Evolutionary conservation across 495 filamentous ascomycete species (phyloP), one percentile per base, ranked within the genome.

Genomic region (Pyrenopolyporus hunteri): DNA sequence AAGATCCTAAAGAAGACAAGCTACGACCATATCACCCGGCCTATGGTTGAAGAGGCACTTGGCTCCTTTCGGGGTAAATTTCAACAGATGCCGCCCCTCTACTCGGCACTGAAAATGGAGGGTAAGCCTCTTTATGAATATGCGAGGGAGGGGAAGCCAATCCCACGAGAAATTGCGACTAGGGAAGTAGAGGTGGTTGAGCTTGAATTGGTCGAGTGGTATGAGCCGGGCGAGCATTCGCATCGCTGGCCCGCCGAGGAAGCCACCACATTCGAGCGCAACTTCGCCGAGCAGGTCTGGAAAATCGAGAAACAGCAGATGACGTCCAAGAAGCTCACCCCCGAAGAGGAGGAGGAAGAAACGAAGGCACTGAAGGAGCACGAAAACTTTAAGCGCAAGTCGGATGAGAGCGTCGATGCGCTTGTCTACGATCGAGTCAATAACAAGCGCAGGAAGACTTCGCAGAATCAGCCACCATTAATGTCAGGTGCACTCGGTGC

Each of bases 121-220:
- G 94, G 94, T 1, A 98, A 97, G 77, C 86, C 86, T 23, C 78
- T 96, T 23, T 99, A 98, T 67, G 92, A 99, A 78, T 98, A 98
- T 75, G 95, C 95, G 22, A 79, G 95, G 10, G 90, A 90, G 69
- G 95, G 95, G 1, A 90, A 88, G 69, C 81, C 87, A 46, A 84
- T 93, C 6, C 93, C 93, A 2, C 77, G 86, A 51, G 89, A 95
- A 73, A 94, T 99, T 46, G 80, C 91, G 72, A 80, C 87, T 53
- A 74, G 94, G 47, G 85, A 88, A 0, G 89, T 98, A 3, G 85
- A 89, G 47, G 90, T 94, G 1, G 64, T 79, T 40, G 81, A 89
- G 19, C 70, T 98, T 60, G 88, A 95, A 68, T 67, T 98, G 51
- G 64, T 93, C 32, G 90, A 96, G 71, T 98, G 92, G 88, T 85